Evolutionary conservation across 2,329 filamentous ascomycete genomes (phyloP).

Genomic region (Aotearoamyces nothofagi): DNA sequence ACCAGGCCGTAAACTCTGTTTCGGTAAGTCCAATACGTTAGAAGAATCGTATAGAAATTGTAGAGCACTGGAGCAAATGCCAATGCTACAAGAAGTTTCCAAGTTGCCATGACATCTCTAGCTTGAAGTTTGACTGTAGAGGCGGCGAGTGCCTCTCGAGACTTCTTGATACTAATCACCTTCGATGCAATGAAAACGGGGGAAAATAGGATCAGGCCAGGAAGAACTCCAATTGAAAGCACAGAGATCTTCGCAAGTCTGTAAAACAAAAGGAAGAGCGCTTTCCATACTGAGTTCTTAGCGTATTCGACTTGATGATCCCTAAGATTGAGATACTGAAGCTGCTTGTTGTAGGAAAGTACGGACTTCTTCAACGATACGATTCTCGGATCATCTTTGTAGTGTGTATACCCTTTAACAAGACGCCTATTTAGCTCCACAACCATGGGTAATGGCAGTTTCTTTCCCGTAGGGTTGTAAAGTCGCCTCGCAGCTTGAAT

Average conservation of each 20-base stretch:
- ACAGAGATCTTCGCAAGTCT: constrained; percentile 63
- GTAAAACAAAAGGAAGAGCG: constrained; percentile 65
- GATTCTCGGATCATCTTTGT: constrained; percentile 82
- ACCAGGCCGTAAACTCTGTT: constrained; percentile 75
- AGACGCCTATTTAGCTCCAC: constrained; percentile 88
- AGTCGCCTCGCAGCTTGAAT: constrained; percentile 87
- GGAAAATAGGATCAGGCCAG: constrained; percentile 74
- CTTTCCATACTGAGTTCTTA: constrained; percentile 62
- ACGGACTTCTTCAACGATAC: constrained; percentile 60
- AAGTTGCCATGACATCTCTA: constrained; percentile 81
- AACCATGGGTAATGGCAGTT: constrained; percentile 79
- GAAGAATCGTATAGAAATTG: constrained; percentile 60
- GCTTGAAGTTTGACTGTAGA: constrained; percentile 83
- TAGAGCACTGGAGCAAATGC: constrained; percentile 73
- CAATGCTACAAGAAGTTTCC: constrained; percentile 83
- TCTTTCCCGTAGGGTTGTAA: constrained; percentile 90
- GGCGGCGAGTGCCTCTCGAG: constrained; percentile 67
- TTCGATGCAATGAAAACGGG: constrained; percentile 80
- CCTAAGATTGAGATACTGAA: constrained; percentile 72
- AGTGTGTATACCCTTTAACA: constrained; percentile 80
- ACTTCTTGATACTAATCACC: constrained; percentile 67
- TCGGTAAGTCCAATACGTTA: constrained; percentile 63
- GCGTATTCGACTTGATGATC: constrained; percentile 94
- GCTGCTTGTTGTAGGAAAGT: constrained; percentile 71
- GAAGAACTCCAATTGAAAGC: constrained; percentile 67